Base-by-base conservation (phyloP, 2,329 filamentous ascomycete species). In the Magnaporthiopsis incrustans region DNA sequence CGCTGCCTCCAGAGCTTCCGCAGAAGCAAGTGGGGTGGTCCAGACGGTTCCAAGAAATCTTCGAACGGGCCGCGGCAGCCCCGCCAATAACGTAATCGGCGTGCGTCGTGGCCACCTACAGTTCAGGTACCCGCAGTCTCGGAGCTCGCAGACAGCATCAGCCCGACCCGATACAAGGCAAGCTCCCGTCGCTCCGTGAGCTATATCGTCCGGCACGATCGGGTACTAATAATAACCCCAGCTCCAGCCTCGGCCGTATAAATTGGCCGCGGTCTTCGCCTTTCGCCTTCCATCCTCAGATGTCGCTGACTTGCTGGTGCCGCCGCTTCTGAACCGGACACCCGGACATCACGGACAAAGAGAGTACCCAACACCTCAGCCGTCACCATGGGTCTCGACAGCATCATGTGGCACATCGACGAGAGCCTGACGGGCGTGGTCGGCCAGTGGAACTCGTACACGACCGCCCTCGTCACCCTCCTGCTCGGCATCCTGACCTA, bases 391-490 rank as follows among this genome's bases (percentile, higher is more conserved):
- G 74, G 77, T 68, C 79, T 83, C 73, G 81, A 86, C 70, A 80
- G 80, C 67, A 65, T 87, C 60, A 75, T 92, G 72, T 81, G 87
- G 71, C 83, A 85, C 76, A 78, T 96, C 69, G 92, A 97, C 78
- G 81, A 85, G 70, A 80, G 85, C 72, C 78, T 96, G 68, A 86
- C 87, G 62, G 81, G 83, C 66, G 77, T 94, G 63, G 79, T 96
- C 64, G 83, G 86, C 53, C 88, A 91, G 76, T 97, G 93, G 92
- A 92, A 95, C 74, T 77, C 84, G 68, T 90, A 89, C 78, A 91
- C 91, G 35, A 95, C 90, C 3, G 72, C 86, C 57, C 81, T 99
- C 67, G 82, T 86, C 59, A 84, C 88, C 30, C 72, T 85, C 66
- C 80, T 97, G 58, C 78, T 88, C 66, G 79, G 82, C 64, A 83